A percentile compares a stretch with the other conserved stretches of the same genome.
phyloP scores from a whole-genome alignment of 495 filamentous ascomycete genomes.

The Tuber borchii region DNA sequence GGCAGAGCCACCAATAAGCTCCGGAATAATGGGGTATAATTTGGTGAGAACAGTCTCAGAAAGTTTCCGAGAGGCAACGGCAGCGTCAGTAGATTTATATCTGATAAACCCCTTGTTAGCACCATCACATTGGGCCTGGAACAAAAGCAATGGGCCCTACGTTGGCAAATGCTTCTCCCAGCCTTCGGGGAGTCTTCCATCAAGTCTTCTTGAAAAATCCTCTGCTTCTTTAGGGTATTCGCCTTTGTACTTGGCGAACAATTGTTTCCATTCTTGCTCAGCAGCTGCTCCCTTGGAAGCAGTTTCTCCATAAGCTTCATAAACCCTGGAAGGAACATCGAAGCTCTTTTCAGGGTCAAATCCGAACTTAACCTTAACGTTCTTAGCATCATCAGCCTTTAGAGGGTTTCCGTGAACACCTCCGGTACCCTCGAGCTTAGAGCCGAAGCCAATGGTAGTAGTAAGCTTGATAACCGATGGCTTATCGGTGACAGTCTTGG shows the following conservation, averaged over 20 bases:
- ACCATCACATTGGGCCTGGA: neutral
- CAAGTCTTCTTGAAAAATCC: slow-evolving; percentile 75
- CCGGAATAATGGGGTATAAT: slow-evolving; percentile 74
- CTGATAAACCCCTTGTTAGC: slow-evolving; percentile 14
- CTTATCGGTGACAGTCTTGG: slow-evolving; percentile 86
- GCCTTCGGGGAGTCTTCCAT: slow-evolving; percentile 81
- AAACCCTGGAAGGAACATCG: slow-evolving; percentile 88
- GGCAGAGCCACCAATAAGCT: slow-evolving; percentile 90
- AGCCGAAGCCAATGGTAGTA: slow-evolving; percentile 97
- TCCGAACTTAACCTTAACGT: slow-evolving; percentile 87
- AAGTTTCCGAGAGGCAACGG: slow-evolving; percentile 86
- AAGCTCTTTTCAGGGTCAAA: slow-evolving; percentile 94
- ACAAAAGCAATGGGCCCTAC: slow-evolving; percentile 4
- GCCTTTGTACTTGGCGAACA: slow-evolving; percentile 76
- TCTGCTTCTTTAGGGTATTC: slow-evolving; percentile 68
- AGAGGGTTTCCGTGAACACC: slow-evolving; percentile 93
- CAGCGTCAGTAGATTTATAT: slow-evolving; percentile 81
- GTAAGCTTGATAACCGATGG: slow-evolving; percentile 93
- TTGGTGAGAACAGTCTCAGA: slow-evolving; percentile 89
- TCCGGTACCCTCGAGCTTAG: slow-evolving; percentile 82
- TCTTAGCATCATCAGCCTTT: slow-evolving; percentile 84
- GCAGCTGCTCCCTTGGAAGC: slow-evolving; percentile 75
- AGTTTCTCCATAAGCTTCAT: slow-evolving; percentile 79
- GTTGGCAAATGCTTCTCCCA: slow-evolving; percentile 92
- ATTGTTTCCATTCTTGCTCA: slow-evolving; percentile 91